Percentiles rank a stretch among this genome's conserved stretches.
Conservation (phyloP, 2,329 filamentous ascomycete genomes). For the Xylariomycetidae sp. region DNA sequence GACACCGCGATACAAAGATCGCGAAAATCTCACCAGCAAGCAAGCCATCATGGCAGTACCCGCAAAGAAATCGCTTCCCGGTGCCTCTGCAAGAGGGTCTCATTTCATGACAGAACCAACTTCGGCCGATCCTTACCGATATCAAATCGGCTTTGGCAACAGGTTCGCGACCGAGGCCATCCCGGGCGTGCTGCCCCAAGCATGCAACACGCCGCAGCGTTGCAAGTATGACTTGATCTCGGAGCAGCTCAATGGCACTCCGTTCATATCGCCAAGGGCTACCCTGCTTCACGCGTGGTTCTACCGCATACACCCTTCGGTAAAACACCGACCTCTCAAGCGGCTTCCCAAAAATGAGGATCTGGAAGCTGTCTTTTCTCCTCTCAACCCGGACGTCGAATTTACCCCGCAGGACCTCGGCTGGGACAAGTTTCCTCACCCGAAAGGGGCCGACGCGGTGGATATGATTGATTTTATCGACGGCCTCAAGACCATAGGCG, state of each 20-base stretch:
- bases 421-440: slow-evolving; percentile 40
- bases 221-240: slow-evolving; percentile 37
- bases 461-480: slow-evolving; percentile 44
- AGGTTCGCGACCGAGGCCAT: slow-evolving; percentile 40
- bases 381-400: slow-evolving; percentile 41
- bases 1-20: too few relatives aligned
- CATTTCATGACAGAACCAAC: slow-evolving; percentile 1
- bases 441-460: slow-evolving; percentile 25
- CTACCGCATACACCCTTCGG: slow-evolving; percentile 29
- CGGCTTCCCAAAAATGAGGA: slow-evolving; percentile 26
- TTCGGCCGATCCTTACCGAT: slow-evolving; percentile 40
- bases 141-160: slow-evolving; percentile 53
- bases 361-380: slow-evolving; percentile 39
- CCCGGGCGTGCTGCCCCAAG: slow-evolving; percentile 40
- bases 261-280: slow-evolving; percentile 27
- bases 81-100: background rate
- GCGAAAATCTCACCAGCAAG: background rate
- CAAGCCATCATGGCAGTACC: too few relatives aligned
- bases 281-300: slow-evolving; percentile 30
- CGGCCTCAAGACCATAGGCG: slow-evolving; percentile 44
- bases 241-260: slow-evolving; percentile 43
- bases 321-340: slow-evolving; percentile 17
- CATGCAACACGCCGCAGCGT: slow-evolving; percentile 41
- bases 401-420: slow-evolving; percentile 40
- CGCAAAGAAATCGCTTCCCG: background rate